Base-by-base conservation (phyloP, 208 protist species). In the Leishmania tropica region DNA sequence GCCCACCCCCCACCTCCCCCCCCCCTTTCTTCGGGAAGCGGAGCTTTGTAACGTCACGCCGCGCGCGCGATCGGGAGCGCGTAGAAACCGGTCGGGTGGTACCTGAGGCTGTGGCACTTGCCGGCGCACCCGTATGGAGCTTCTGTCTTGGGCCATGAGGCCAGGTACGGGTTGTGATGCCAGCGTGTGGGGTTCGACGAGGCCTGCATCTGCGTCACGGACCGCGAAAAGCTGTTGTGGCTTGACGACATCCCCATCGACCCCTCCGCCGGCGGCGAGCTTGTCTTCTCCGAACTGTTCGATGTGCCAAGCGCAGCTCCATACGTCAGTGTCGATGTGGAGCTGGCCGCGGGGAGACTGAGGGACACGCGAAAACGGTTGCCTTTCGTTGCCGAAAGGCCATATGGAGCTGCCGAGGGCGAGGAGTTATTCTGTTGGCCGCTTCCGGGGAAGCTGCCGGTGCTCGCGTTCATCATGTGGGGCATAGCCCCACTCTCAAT, bases 131-230 rank as follows among this genome's bases (percentile, higher is more conserved):
- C 74, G 35, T 77, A 51, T n/a, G 35, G 56, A n/a, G 53, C 56
- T 7, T 81, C 76, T 53, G 60, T 78, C 76, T 78, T 73, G 15
- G 74, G 47, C 42, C 74, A 54, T 19, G 67, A 72, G 28, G 64
- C 60, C 45, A 62, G n/a, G 80, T 87, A 87, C 1, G 84, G 84
- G 81, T 87, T 81, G 77, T 87, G 84, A 3, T 84, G 80, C 84
- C 84, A 87, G 64, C 81, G 75, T 35, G 77, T n/a, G 1, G 70
- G 8, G 71, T 54, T 87, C 62, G 65, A 64, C 7, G 83, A 71
- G 19, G 78, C 67, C 54, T 81, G 68, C n/a, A 70, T 48, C 73
- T 80, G 83, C 47, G 72, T n/a, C 74, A 80, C 21, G 3, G 78
- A 80, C 62, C 75, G 31, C 53, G 75, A 54, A 28, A 81, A n/a